These are phyloP conservation scores for Eustoma russellianum DNA, from an alignment of 257 asterid species.

Conservation along the genomic window DNA sequence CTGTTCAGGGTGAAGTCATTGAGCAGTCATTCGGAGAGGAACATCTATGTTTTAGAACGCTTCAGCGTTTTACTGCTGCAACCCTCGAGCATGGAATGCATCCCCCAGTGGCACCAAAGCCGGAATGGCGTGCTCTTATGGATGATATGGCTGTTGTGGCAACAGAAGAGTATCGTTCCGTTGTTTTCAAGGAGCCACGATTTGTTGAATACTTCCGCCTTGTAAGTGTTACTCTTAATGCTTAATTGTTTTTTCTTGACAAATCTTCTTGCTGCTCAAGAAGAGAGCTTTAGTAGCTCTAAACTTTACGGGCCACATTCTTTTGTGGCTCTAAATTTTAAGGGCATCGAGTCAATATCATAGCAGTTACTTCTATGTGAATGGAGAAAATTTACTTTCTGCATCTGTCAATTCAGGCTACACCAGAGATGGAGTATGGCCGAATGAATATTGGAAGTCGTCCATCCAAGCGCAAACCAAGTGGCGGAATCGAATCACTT, in stretches of 20 bases:
- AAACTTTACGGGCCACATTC: too few relatives aligned
- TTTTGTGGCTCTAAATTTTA: too few relatives aligned
- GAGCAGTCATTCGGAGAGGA: constrained; percentile 94
- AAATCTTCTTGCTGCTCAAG: too few relatives aligned
- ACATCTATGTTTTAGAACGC: constrained; percentile 84
- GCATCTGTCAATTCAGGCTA: constrained; percentile 32
- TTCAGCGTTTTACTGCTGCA: constrained; percentile 93
- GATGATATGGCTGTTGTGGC: constrained; percentile 90
- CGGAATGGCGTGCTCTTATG: constrained; percentile 88
- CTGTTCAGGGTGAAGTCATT: constrained; percentile 94
- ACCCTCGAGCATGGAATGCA: constrained; percentile 98
- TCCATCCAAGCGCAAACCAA: constrained; percentile 77
- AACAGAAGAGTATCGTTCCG: constrained; percentile 73
- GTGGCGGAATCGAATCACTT: constrained; percentile 88
- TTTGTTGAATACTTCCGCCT: constrained; percentile 94
- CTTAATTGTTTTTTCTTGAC: too few relatives aligned
- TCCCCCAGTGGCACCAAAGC: constrained; percentile 80
- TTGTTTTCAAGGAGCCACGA: constrained; percentile 83
- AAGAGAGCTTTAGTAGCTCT: too few relatives aligned
- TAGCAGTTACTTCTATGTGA: too few relatives aligned
- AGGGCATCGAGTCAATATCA: too few relatives aligned
- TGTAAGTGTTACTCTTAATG: constrained; percentile 30
- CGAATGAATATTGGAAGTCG: constrained; percentile 94
- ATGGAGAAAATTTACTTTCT: too few relatives aligned
- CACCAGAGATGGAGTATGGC: constrained; percentile 86